Percentiles rank a stretch among this genome's conserved stretches.
Evolutionary conservation across 2,329 filamentous ascomycete species (phyloP).

Genomic region (Alternaria viburni): DNA sequence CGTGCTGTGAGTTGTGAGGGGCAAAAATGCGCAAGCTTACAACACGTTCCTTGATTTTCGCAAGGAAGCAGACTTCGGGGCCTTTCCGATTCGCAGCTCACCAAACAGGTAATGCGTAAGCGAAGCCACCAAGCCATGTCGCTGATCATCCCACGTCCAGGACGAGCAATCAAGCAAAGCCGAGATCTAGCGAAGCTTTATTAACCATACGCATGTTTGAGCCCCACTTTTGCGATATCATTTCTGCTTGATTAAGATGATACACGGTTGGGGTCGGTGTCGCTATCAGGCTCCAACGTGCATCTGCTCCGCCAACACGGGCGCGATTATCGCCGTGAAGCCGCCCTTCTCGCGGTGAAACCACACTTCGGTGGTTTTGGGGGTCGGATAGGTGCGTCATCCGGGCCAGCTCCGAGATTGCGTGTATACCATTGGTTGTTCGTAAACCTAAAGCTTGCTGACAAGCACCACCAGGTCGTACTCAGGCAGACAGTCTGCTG

Average conservation of each 20-base stretch:
- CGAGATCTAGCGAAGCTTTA: conserved; percentile 2
- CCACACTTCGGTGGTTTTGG: background rate
- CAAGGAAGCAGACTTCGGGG: background rate
- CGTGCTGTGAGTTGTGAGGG: background rate
- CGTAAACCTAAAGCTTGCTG: background rate
- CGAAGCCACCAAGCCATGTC: background rate
- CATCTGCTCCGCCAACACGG: background rate
- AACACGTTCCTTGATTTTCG: background rate
- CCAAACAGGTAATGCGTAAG: background rate
- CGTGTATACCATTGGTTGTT: background rate
- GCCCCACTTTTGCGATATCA: background rate
- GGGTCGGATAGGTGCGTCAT: background rate
- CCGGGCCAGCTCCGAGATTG: background rate
- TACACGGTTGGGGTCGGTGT: background rate
- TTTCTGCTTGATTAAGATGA: background rate
- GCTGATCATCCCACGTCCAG: background rate
- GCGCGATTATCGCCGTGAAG: background rate
- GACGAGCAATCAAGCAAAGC: conserved; percentile 1
- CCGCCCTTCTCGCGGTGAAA: background rate
- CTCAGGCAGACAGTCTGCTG: background rate
- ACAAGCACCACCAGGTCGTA: background rate
- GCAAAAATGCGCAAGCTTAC: background rate
- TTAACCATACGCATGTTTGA: background rate
- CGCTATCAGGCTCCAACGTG: background rate
- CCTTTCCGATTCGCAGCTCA: background rate